Evolutionary conservation across 2,329 filamentous ascomycete genomes (phyloP), one percentile per base, ranked within the genome.

Genomic region (Fusarium albosuccineum): DNA sequence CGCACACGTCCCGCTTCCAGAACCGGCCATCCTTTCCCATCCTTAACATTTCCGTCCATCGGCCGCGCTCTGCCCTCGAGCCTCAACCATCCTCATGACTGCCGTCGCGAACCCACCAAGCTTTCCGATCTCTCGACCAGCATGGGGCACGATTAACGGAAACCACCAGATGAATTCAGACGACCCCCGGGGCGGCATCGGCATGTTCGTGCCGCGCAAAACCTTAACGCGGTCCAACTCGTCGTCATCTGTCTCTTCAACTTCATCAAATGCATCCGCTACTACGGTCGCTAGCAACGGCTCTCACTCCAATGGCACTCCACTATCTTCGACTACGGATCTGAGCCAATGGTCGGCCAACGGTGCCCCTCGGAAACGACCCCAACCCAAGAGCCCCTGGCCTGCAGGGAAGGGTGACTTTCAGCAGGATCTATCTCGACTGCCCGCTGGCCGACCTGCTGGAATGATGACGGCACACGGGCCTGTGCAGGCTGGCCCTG

Each of bases 181-280:
- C 82, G 93, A 97, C 80, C 89, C 91, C 70, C 89, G 91, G 82
- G 91, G 91, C 58, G 68, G 69, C 58, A 71, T 72, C 34, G 70
- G 72, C 79, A 94, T 97, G 87, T 93, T 97, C 79, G 91, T 92
- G 86, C 92, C 93, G 75, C 92, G 94, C 73, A 97, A 97, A 82
- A 90, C 87, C 76, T 86, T 93, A 64, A 92, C 95, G 78, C 90
- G 95, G 78, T 91, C 91, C 75, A 97, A 93, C 83, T 98, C 95
- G 36, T 96, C 93, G 57, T 97, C 94, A 6, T 97, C 94, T 49
- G 85, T 97, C 60, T 97, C 94, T 5, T 97, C 94, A 45, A 85
- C 97, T 67, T 92, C 92, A 13, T 90, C 88, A 33, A 81, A 80
- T 59, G 86, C 87, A 14, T 89, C 88, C 6, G 83, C 81, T 10